Base-by-base conservation (phyloP, 108 stramenopile species). In the Parietichytrium sp. region DNA sequence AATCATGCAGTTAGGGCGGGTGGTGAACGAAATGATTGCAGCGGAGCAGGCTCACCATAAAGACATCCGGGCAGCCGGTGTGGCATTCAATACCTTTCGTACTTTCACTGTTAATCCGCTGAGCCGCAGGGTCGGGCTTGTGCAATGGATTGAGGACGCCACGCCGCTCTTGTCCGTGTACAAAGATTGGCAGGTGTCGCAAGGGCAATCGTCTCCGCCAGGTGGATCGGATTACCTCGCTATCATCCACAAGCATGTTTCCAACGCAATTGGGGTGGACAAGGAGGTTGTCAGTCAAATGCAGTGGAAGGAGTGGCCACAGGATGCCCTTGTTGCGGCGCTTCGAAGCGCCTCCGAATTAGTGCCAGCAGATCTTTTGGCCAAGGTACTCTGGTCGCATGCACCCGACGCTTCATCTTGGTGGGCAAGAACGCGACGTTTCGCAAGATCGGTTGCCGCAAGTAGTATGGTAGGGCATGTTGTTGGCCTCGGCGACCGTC, bases 401-500 rank as follows among this genome's bases (percentile, higher is more conserved):
- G 27, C 42, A n/a, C 15, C 4, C 10, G 42, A 36, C 20, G 33
- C 79, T 4, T 8, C 25, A 0, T 47, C 47, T 18, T 84, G 29
- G 42, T 47, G 49, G 29, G 48, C 3, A 6, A 27, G 47, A 15
- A 25, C 52, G 25, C 12, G 29, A 23, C 29, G 47, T n/a, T 84
- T 36, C 54, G 47, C 79, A 38, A 25, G n/a, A n/a, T 31, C 50
- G 3, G 6, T 53, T 7, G 83, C 79, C 47, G 45, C 47, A 49
- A 50, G 47, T 3, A 30, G 47, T 36, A 78, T 79, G 47, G 23
- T 50, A 8, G 79, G 49, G 29, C 48, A 79, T 20, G 84, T 90
- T 13, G 61, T 91, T 42, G 91, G 91, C 6, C 79, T 91, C 29
- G 91, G 91, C 16, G 91, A 91, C 78, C 85, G 91, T 12, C 91